Evolutionary conservation across 331 rosid genomes (phyloP).

Genomic region (Malus hybrid): DNA sequence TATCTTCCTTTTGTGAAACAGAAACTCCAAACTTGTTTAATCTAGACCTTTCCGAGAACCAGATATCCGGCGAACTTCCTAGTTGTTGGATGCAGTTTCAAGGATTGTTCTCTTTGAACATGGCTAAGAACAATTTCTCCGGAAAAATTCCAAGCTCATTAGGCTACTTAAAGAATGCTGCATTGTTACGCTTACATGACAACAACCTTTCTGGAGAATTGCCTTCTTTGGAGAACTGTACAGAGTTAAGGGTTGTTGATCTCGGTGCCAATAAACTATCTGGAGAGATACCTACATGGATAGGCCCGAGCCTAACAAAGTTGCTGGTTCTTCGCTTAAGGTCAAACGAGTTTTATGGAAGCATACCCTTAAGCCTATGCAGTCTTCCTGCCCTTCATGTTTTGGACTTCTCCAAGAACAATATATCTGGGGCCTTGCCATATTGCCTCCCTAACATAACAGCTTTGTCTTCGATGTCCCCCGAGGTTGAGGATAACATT

Average conservation of each 20-base stretch:
- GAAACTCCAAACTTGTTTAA: background rate
- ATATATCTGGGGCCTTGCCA: slow-evolving; percentile 20
- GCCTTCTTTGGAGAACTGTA: slow-evolving; percentile 18
- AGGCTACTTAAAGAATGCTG: background rate
- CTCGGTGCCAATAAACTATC: slow-evolving; percentile 23
- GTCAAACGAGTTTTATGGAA: slow-evolving; percentile 15
- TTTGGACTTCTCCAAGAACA: slow-evolving; percentile 36
- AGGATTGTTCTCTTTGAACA: background rate
- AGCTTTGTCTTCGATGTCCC: slow-evolving; percentile 14
- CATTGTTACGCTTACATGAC: background rate
- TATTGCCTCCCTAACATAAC: slow-evolving; percentile 9
- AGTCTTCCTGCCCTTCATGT: slow-evolving; percentile 16
- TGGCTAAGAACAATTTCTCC: slow-evolving; percentile 23
- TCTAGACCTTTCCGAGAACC: slow-evolving; percentile 19
- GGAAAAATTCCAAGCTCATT: slow-evolving; percentile 24
- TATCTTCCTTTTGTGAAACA: slow-evolving; percentile 6
- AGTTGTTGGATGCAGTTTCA: slow-evolving; percentile 15
- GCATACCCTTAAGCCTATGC: slow-evolving; percentile 24
- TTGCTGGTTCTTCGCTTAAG: slow-evolving; percentile 20
- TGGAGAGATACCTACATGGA: slow-evolving; percentile 29
- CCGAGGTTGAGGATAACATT: background rate
- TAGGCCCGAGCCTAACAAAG: slow-evolving; percentile 11
- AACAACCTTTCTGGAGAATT: slow-evolving; percentile 16
- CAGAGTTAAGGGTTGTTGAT: slow-evolving; percentile 11
- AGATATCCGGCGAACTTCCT: slow-evolving; percentile 10